These are phyloP conservation scores for Escallonia herrerae DNA, from an alignment of 129 eudicot genomes.

Conservation along the genomic window DNA sequence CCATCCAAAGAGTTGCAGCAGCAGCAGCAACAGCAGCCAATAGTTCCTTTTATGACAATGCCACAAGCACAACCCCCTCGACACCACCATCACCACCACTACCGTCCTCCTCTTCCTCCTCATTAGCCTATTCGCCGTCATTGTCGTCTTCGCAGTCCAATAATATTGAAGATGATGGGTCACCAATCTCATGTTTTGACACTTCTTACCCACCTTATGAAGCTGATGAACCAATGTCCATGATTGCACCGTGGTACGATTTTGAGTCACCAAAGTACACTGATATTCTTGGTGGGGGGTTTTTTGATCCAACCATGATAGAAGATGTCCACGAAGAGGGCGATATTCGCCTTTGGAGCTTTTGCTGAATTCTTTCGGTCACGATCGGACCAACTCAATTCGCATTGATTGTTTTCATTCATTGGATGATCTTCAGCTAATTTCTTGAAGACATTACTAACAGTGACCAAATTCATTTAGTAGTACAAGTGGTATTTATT, in stretches of 20 bases:
- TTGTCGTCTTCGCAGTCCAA: constrained; percentile 8
- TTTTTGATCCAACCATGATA: constrained; percentile 34
- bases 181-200: background rate
- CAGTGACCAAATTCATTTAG: constrained; percentile 9
- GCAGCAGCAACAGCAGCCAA: constrained; percentile 69
- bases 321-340: constrained; percentile 44
- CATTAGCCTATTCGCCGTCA: constrained; percentile 3
- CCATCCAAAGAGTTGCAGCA: constrained; percentile 78
- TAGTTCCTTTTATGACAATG: background rate
- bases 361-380: constrained; percentile 28
- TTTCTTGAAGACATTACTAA: constrained; percentile 48
- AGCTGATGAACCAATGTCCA: constrained; percentile 20
- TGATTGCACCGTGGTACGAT: constrained; percentile 51
- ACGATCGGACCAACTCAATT: background rate
- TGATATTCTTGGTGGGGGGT: constrained; percentile 43
- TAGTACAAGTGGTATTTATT: background rate
- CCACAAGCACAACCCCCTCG: constrained; percentile 6
- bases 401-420: constrained; percentile 17
- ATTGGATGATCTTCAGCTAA: constrained; percentile 32
- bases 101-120: constrained; percentile 17
- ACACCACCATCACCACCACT: constrained; percentile 13
- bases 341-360: constrained; percentile 74
- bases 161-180: constrained; percentile 23
- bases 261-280: constrained; percentile 51
- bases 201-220: constrained; percentile 3